Base-by-base conservation (phyloP, 352 stramenopile species). In the Aphanomyces cochlioides region DNA sequence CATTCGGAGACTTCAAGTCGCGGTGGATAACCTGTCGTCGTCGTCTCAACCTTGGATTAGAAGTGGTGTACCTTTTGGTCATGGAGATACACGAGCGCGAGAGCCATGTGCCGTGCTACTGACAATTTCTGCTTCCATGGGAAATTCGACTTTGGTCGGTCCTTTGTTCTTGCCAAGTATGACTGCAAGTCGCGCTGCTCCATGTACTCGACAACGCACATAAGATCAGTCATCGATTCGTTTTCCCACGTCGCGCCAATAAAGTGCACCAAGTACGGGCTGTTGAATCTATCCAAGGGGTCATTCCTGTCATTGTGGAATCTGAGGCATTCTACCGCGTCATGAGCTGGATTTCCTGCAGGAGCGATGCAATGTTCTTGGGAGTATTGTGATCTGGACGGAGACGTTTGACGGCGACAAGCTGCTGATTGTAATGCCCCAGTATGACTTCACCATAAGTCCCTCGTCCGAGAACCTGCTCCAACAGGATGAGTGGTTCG, bases 151-250 rank as follows among this genome's bases (percentile, higher is more conserved):
- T 40, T 37, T 7, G 34, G 54, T 5, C 54, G 17, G 7, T 21
- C 39, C 28, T 67, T 67, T 5, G 48, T 61, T 34, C 37, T 53
- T 12, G 53, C 37, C n/a, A 90, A 67, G 19, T 81, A 79, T 4
- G 72, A 74, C 7, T 77, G 65, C 2, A 90, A 40, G 38, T 90
- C 81, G 38, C 82, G 81, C 6, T 77, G 76, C 1, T 81, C 60
- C 81, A 89, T 85, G 68, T 86, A 90, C 71, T 90, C 81, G 56
- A 86, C 87, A 13, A 90, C 53, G 5, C 78, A 83, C 67, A 87
- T 78, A 0, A 88, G 47, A 56, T 89, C 80, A 8, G 77, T 76
- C 13, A 64, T 45, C n/a, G 43, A 3, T 47, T 84, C 74, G 56
- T 79, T 84, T 4, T 78, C 85, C 80, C 80, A 90, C 8, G 78